A percentile compares a stretch with the other conserved stretches of the same genome.
These are phyloP conservation scores for Trichothecium roseum DNA, from an alignment of 2,329 filamentous ascomycete species.

Conservation along the genomic window DNA sequence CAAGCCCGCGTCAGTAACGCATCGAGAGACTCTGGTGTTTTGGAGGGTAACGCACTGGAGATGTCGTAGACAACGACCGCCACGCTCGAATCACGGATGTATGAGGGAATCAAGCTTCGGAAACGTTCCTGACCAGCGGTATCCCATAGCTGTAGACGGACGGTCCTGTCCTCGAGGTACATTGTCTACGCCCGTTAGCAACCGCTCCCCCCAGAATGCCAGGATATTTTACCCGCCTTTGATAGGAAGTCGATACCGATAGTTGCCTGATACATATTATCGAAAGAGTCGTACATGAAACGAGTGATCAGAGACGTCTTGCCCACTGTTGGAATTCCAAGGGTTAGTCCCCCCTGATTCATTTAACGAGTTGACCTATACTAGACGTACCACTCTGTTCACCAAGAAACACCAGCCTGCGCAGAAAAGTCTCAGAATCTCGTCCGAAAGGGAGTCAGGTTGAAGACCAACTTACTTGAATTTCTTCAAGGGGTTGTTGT, in stretches of 20 bases:
- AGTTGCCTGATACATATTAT: conserved; percentile 99
- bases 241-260: conserved; percentile 99
- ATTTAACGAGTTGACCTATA: conserved; percentile 5
- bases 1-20: not conserved
- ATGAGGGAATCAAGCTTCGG: conserved; percentile 91
- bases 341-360: not conserved
- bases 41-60: conserved; percentile 51
- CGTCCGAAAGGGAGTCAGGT: conserved; percentile 3
- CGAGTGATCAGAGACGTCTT: conserved; percentile 98
- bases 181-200: conserved; percentile 56
- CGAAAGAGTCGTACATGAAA: conserved; percentile 99
- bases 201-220: too few species aligned
- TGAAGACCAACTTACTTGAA: conserved; percentile 69
- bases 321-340: conserved; percentile 53
- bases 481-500: conserved; percentile 99
- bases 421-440: not conserved
- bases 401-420: conserved; percentile 88
- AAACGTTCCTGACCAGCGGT: conserved; percentile 97
- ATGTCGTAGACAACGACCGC: conserved; percentile 99
- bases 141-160: conserved; percentile 96
- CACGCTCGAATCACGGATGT: conserved; percentile 96
- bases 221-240: conserved; percentile 61
- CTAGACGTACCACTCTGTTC: conserved; percentile 84
- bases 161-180: conserved; percentile 98
- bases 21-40: conserved; percentile 1